A percentile compares a stretch with the other conserved stretches of the same genome.
Conservation (phyloP, 2,329 filamentous ascomycete species). For the Zymoseptoria crescenta region DNA sequence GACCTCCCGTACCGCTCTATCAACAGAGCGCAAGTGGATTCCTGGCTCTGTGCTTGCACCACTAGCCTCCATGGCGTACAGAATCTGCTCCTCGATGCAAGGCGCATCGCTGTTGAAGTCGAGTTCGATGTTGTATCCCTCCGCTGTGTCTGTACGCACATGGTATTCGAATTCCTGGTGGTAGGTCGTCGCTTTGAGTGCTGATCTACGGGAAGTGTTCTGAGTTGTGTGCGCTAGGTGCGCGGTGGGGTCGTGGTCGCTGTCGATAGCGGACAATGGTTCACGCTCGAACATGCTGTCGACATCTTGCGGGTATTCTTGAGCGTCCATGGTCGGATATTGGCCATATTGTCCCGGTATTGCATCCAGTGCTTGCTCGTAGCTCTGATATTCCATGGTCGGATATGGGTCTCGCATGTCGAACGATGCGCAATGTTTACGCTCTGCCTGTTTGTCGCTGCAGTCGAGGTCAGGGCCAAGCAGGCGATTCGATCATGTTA, state of each 20-base stretch:
- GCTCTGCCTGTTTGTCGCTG: not conserved
- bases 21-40: not conserved
- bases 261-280: not conserved
- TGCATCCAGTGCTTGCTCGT: not conserved
- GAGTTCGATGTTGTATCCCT: not conserved
- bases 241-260: not conserved
- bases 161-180: not conserved
- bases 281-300: not conserved
- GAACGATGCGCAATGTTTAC: conserved; percentile 30
- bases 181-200: not conserved
- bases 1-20: not conserved
- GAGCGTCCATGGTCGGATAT: not conserved
- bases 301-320: not conserved
- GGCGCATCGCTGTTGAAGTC: not conserved
- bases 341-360: not conserved
- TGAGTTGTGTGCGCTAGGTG: not conserved
- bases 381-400: not conserved
- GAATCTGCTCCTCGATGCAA: not conserved
- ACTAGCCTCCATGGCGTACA: not conserved
- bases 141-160: not conserved
- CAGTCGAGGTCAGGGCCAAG: not conserved
- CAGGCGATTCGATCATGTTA: not conserved
- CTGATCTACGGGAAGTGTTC: not conserved
- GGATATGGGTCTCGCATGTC: conserved; percentile 33
- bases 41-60: not conserved